phyloP scores from a whole-genome alignment of 2,329 filamentous ascomycete species.

The Monilinia vaccinii-corymbosi region DNA sequence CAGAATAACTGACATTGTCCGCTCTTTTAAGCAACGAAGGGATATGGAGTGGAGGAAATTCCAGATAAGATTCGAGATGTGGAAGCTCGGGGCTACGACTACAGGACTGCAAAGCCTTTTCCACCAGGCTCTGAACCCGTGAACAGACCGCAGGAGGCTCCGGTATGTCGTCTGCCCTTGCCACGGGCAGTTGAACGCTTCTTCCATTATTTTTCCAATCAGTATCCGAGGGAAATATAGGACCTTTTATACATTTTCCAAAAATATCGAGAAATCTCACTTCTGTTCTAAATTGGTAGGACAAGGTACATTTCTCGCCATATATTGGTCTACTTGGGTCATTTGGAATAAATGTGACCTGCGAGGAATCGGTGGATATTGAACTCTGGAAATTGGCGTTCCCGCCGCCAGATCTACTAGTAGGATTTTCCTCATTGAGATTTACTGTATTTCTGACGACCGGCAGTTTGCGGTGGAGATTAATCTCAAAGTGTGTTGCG shows the following conservation, averaged over 20 bases:
- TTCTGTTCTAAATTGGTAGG: slow-evolving; percentile 25
- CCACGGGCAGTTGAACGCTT: slow-evolving; percentile 15
- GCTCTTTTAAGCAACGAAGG: slow-evolving; percentile 16
- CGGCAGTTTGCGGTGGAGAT: not conserved
- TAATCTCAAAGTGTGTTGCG: not conserved
- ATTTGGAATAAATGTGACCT: not conserved
- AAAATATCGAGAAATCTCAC: slow-evolving; percentile 24
- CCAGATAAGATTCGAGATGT: slow-evolving; percentile 16
- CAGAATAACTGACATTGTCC: slow-evolving; percentile 37
- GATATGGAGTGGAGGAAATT: slow-evolving; percentile 20
- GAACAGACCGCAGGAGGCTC: slow-evolving; percentile 21
- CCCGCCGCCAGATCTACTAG: no score
- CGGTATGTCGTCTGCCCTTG: slow-evolving; percentile 13
- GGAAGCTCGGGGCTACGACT: slow-evolving; percentile 19
- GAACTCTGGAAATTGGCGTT: not conserved
- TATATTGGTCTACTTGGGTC: not conserved
- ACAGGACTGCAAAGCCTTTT: slow-evolving; percentile 25
- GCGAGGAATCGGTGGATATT: not conserved
- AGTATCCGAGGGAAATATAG: slow-evolving; percentile 15
- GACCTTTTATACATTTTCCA: slow-evolving; percentile 25
- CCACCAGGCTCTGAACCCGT: slow-evolving; percentile 25
- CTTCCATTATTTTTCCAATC: not conserved
- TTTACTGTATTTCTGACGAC: not conserved
- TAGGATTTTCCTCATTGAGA: not conserved
- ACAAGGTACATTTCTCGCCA: slow-evolving; percentile 3